Base-by-base conservation (phyloP, 2,329 filamentous ascomycete genomes). In the Alternaria gaisen region DNA sequence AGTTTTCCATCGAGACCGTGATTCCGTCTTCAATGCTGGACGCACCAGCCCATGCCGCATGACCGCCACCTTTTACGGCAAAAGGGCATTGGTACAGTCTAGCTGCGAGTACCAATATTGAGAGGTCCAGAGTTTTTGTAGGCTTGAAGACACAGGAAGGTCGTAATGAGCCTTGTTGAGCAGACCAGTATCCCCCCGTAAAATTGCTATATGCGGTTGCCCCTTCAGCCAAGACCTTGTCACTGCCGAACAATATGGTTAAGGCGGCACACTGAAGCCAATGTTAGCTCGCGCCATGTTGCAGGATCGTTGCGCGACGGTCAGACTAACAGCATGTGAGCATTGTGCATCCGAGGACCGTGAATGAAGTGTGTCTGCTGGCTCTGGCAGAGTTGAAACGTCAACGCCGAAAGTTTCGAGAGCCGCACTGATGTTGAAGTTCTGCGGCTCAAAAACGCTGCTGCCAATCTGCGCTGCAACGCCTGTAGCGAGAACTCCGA, bases 11-110 rank as follows among this genome's bases (percentile, higher is more conserved):
- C 40, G 80, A 79, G 36, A 84, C 70, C 0, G 80, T 81, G 6
- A 84, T 78, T 1, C 81, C 82, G 42, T 70, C 68, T 3, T 77
- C 67, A 22, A 83, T 81, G 53, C 79, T 81, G 22, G 79, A 80
- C 14, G 76, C 72, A 8, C 80, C 80, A 0, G 73, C 68, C 63
- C 73, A 77, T 6, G 73, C 66, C 12, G 74, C 74, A 59, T 83
- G 81, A 5, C 82, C 82, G 28, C 81, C 81, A 34, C 78, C 76
- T 54, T 80, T 80, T 3, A 83, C 73, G 1, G 80, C 80, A 59
- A 82, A 81, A 77, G 64, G 69, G 38, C 70, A 75, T 48, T 67
- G 65, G 20, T 66, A 61, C 0, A 65, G 30, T 18, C 65, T 58
- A 20, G 68, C 60, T 5, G 64, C 4, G 2, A 71, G 51, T 11